Evolutionary conservation across 139 green algal species (phyloP).

Genomic region (Protoeuglena noctilucae): DNA sequence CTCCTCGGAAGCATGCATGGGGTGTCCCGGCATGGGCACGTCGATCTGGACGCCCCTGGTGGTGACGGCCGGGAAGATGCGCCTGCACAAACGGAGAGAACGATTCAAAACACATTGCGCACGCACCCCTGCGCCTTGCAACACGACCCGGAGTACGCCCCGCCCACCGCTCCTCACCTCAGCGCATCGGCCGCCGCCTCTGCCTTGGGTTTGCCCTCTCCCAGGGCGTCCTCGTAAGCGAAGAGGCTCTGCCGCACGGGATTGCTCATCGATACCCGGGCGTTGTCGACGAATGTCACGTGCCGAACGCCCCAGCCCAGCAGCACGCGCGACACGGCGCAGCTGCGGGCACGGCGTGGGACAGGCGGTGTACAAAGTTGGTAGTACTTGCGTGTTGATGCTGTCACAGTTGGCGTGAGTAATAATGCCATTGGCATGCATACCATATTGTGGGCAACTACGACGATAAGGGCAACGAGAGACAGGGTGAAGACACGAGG

Average conservation of each 20-base stretch:
- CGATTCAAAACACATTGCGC: too few relatives aligned
- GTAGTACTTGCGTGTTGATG: too few relatives aligned
- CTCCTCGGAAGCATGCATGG: constrained; percentile 9
- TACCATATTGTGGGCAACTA: background rate
- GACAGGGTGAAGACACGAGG: constrained; percentile 21
- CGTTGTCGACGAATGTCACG: constrained; percentile 77
- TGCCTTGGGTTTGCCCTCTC: constrained; percentile 45
- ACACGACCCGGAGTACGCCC: too few relatives aligned
- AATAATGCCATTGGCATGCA: too few relatives aligned
- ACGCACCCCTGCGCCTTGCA: too few relatives aligned
- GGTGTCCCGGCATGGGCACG: constrained; percentile 87
- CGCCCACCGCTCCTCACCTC: too few relatives aligned
- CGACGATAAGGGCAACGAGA: background rate
- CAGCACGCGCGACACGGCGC: constrained; percentile 72
- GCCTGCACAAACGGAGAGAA: too few relatives aligned
- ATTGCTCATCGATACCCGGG: constrained; percentile 69
- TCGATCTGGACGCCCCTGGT: constrained; percentile 29
- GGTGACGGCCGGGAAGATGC: constrained; percentile 45
- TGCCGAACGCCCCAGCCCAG: constrained; percentile 76
- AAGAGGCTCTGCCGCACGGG: constrained; percentile 83
- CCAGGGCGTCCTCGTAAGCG: constrained; percentile 71
- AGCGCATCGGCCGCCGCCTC: constrained; percentile 62
- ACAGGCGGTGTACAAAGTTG: too few relatives aligned
- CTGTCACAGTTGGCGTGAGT: too few relatives aligned
- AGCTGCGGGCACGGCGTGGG: constrained; percentile 33